Percentiles rank a stretch among this genome's conserved stretches.
Conservation (phyloP, 148 eudicot genomes). For the Spergularia marina region DNA sequence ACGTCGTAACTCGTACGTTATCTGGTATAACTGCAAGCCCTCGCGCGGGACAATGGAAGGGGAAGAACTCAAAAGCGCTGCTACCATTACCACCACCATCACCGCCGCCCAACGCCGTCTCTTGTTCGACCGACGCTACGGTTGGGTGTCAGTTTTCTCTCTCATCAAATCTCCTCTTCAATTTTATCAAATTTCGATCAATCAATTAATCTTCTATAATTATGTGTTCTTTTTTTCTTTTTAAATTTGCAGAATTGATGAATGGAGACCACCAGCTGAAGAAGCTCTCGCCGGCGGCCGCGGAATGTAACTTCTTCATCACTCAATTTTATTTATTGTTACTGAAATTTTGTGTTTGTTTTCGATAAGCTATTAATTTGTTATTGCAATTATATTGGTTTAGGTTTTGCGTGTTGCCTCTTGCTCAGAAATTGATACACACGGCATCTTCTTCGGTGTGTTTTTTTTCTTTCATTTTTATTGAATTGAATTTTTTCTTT, state of each 20-base stretch:
- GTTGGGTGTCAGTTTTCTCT: slow-evolving; percentile 32
- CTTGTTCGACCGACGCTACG: slow-evolving; percentile 36
- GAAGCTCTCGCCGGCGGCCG: slow-evolving; percentile 39
- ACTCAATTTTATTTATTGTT: background rate
- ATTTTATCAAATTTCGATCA: background rate
- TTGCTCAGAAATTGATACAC: slow-evolving; percentile 24
- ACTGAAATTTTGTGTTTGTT: background rate
- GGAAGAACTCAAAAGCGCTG: no score
- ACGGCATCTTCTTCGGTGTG: slow-evolving; percentile 27
- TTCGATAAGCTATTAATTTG: background rate
- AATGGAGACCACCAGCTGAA: slow-evolving; percentile 31
- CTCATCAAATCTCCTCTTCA: background rate
- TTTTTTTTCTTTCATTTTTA: no score
- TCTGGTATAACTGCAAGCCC: no score
- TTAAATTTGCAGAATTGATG: slow-evolving; percentile 26
- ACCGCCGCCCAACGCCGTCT: slow-evolving; percentile 17
- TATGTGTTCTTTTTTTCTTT: background rate
- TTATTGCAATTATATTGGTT: background rate
- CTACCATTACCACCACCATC: background rate
- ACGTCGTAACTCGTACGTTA: no score
- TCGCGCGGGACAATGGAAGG: background rate
- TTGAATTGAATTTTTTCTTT: background rate
- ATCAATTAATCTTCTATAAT: background rate
- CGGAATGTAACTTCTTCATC: slow-evolving; percentile 24
- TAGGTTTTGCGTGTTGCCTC: slow-evolving; percentile 37